phyloP scores from a whole-genome alignment of 257 asterid genomes.

The Plectranthus barbatus region DNA sequence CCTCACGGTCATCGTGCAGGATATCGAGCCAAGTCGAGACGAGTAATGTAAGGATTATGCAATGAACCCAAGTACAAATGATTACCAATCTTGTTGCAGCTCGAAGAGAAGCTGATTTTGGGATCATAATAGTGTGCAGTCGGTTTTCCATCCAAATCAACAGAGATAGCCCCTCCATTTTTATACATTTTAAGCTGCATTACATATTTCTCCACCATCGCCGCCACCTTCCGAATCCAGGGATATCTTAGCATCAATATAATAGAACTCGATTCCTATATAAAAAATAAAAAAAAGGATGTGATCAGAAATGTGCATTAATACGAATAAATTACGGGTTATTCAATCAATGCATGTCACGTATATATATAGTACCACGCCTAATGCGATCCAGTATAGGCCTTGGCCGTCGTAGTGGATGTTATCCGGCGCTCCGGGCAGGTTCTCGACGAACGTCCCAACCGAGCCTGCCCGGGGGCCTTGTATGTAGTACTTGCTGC shows the following conservation, averaged over 20 bases:
- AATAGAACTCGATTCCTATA: constrained; percentile 35
- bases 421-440: constrained; percentile 89
- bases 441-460: constrained; percentile 49
- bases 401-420: constrained; percentile 81
- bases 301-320: too few species aligned
- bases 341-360: neutral
- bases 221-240: constrained; percentile 38
- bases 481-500: constrained; percentile 47
- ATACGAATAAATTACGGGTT: too few species aligned
- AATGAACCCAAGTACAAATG: constrained; percentile 55
- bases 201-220: constrained; percentile 29
- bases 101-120: constrained; percentile 14
- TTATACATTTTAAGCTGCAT: constrained; percentile 23
- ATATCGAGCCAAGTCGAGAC: constrained; percentile 46
- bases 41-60: constrained; percentile 30
- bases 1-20: constrained; percentile 22
- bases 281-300: too few species aligned
- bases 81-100: constrained; percentile 50
- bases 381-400: constrained; percentile 62
- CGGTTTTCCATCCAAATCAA: constrained; percentile 73
- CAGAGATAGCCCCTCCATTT: constrained; percentile 52
- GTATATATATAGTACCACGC: constrained; percentile 30
- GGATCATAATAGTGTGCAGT: constrained; percentile 44
- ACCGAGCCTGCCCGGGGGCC: constrained; percentile 54
- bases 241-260: constrained; percentile 34